Evolutionary conservation across 352 stramenopile species (phyloP).

Genomic region (Phytophthora pistaciae): DNA sequence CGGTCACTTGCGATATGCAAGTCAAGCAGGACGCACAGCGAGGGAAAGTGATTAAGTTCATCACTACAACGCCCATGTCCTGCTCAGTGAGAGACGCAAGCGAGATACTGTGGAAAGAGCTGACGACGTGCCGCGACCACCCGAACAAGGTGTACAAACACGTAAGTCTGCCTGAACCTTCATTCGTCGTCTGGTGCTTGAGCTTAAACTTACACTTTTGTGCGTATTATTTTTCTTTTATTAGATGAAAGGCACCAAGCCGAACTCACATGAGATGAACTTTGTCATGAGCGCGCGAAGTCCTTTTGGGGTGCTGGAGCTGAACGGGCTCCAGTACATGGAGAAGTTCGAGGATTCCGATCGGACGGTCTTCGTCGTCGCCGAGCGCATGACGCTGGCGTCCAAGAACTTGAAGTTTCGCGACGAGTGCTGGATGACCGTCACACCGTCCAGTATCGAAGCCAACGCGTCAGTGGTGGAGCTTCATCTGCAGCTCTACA

Average conservation of each 20-base stretch:
- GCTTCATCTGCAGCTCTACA: conserved; percentile 29
- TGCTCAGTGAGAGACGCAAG: conserved; percentile 22
- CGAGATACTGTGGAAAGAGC: conserved; percentile 32
- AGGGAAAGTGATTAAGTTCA: conserved; percentile 30
- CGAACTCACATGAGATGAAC: conserved; percentile 31
- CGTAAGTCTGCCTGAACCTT: conserved; percentile 17
- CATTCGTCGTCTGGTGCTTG: background rate
- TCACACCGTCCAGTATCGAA: conserved; percentile 2
- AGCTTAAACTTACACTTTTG: background rate
- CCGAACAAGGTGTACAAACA: conserved; percentile 33
- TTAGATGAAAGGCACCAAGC: conserved; percentile 18
- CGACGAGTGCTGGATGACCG: conserved; percentile 32
- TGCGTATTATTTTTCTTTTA: conserved; percentile 2
- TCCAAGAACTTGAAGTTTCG: conserved; percentile 26
- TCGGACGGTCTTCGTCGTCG: conserved; percentile 21
- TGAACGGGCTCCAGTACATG: conserved; percentile 37
- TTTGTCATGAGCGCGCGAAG: conserved; percentile 27
- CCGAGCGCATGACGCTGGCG: conserved; percentile 19
- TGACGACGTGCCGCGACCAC: conserved; percentile 31
- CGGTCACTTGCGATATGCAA: conserved; percentile 31
- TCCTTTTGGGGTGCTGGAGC: conserved; percentile 17
- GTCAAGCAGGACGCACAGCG: conserved; percentile 21
- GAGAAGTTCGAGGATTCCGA: conserved; percentile 29
- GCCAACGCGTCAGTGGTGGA: conserved; percentile 6
- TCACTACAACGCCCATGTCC: conserved; percentile 35